Conservation (phyloP, 2,329 filamentous ascomycete species). For the Neocatenulostroma microsporum region DNA sequence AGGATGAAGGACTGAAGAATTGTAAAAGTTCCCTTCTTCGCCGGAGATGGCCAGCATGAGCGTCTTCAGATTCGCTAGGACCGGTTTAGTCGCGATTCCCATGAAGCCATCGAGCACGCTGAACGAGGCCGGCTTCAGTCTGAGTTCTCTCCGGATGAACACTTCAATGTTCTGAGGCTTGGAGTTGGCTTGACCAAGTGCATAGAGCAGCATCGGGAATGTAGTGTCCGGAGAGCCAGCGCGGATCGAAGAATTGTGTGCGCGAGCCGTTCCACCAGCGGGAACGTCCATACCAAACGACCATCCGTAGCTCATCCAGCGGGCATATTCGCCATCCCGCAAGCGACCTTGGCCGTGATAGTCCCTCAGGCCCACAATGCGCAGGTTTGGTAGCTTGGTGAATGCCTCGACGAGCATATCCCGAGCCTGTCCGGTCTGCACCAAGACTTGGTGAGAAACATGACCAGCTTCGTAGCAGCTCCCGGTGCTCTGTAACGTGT, state of each 20-base stretch:
- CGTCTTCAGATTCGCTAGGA: constrained; percentile 13
- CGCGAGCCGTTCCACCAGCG: too few relatives aligned
- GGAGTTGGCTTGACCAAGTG: constrained; percentile 14
- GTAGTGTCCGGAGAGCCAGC: background rate
- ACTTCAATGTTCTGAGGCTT: constrained; percentile 17
- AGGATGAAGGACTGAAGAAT: too few relatives aligned
- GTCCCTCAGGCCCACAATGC: constrained; percentile 53
- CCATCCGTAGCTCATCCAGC: constrained; percentile 52
- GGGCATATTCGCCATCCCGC: constrained; percentile 38
- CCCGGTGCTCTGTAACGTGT: too few relatives aligned
- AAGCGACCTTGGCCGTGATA: constrained; percentile 45
- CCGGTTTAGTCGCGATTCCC: constrained; percentile 6
- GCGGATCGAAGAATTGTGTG: too few relatives aligned
- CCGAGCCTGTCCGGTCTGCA: constrained; percentile 41
- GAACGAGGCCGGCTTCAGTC: constrained; percentile 10
- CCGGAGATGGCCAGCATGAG: constrained; percentile 17
- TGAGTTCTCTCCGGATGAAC: constrained; percentile 15
- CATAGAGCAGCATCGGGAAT: constrained; percentile 17
- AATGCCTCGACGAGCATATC: constrained; percentile 53
- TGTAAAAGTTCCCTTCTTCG: background rate
- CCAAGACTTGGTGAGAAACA: constrained; percentile 16
- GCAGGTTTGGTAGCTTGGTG: constrained; percentile 46
- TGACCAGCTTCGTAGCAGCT: constrained; percentile 8
- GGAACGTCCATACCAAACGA: too few relatives aligned
- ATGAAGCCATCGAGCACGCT: constrained; percentile 6